Base-by-base conservation (phyloP, 2,329 filamentous ascomycete genomes). In the Salinomyces thailandicus region DNA sequence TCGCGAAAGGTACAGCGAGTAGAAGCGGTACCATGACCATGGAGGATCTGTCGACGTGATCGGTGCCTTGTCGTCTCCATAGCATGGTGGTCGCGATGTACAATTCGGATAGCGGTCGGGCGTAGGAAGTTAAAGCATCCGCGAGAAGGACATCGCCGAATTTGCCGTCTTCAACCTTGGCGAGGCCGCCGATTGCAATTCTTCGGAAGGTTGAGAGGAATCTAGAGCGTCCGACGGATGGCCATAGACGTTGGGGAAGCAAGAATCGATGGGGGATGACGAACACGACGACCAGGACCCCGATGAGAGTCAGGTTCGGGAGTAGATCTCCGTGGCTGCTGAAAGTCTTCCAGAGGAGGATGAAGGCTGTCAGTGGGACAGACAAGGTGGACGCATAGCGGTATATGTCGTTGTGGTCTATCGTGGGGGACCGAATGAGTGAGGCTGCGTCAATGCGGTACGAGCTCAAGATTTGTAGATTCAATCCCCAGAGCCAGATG, bases 141-240 rank as follows among this genome's bases (percentile, higher is more conserved):
- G 91, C 87, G 13, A 98, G 75, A 40, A 98, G 65, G 35, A 96
- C 81, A 57, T 98, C 91, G 38, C 85, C 89, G 53, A 96, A 96
- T 56, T 93, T 94, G 37, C 89, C 86, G 60, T 95, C 83, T 49
- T 83, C 75, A 1, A 83, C 69, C 60, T 89, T 80, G 11, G 91
- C 89, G 16, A 98, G 71, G 0, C 89, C 87, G 16, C 91, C 91
- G 29, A 95, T 66, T 49, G 75, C 76, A 42, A 96, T 77, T 38
- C 91, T 80, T 42, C 77, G 77, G 30, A 96, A 66, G 0, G 78
- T 89, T 8, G 73, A 63, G 31, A 93, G 72, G 29, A 94, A 81
- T 1, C 85, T 77, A 35, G 74, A 72, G 28, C 87, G 79, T 2
- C 87, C 87, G 11, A 26, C 16, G 11, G 20, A 16, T 4, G 44